phyloP scores from a whole-genome alignment of 352 stramenopile species.

The Phytophthora aleatoria region DNA sequence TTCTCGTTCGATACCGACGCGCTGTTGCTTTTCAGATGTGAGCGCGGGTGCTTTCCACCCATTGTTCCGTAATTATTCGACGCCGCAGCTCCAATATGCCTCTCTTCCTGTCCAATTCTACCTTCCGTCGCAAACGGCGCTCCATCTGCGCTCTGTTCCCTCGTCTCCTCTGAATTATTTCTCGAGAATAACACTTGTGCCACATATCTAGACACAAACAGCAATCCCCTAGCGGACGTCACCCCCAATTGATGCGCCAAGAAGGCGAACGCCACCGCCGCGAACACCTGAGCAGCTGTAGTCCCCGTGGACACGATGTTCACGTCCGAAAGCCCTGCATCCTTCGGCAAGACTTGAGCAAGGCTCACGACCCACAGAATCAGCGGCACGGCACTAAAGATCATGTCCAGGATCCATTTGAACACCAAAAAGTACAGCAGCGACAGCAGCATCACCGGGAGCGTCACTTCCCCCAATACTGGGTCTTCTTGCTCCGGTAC shows the following conservation, averaged over 20 bases:
- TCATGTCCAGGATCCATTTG: conserved; percentile 62
- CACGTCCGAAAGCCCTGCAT: conserved; percentile 14
- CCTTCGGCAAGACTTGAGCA: conserved; percentile 42
- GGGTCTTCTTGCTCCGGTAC: background rate
- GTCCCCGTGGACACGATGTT: conserved; percentile 28
- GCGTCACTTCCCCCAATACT: conserved; percentile 48
- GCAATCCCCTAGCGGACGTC: conserved; percentile 39
- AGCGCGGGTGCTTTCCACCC: conserved; percentile 15
- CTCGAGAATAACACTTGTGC: conserved; percentile 46
- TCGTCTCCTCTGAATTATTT: background rate
- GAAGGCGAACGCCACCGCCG: conserved; percentile 59
- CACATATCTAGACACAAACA: conserved; percentile 60
- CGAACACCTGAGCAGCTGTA: conserved; percentile 34
- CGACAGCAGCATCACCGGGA: conserved; percentile 66
- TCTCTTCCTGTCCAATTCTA: conserved; percentile 9
- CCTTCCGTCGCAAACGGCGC: background rate
- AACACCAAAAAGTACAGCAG: conserved; percentile 76
- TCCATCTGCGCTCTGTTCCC: conserved; percentile 14
- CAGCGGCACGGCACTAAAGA: conserved; percentile 58
- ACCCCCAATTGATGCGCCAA: conserved; percentile 66
- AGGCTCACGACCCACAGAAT: conserved; percentile 49
- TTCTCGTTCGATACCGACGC: conserved; percentile 6
- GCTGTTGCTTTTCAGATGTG: background rate
- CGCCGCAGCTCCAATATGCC: conserved; percentile 1
- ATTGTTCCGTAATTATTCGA: conserved; percentile 33